A percentile compares a stretch with the other conserved stretches of the same genome.
Conservation (phyloP, 495 filamentous ascomycete genomes). For the Penicillium paxilli region DNA sequence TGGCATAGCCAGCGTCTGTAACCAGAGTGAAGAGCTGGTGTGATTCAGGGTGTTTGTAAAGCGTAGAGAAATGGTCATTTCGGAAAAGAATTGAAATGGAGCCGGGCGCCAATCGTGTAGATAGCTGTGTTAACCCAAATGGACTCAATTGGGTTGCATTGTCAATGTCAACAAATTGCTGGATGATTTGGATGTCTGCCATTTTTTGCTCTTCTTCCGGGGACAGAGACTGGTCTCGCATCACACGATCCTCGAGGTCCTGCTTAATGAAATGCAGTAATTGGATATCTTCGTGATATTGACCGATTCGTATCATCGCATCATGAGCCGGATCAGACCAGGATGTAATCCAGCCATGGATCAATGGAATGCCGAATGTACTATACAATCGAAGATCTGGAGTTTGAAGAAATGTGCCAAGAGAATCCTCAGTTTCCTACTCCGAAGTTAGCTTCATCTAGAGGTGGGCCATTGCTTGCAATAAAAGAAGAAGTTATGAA, state of each 20-base stretch:
- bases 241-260: constrained; percentile 79
- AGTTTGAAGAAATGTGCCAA: constrained; percentile 78
- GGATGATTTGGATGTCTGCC: constrained; percentile 78
- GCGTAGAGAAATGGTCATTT: constrained; percentile 93
- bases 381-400: constrained; percentile 82
- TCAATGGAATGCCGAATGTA: constrained; percentile 80
- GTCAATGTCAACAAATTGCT: constrained; percentile 67
- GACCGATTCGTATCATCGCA: constrained; percentile 69
- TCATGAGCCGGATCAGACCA: constrained; percentile 60
- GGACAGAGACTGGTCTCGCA: constrained; percentile 47
- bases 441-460: constrained; percentile 19
- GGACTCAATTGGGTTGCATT: constrained; percentile 85
- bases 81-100: constrained; percentile 87
- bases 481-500: background rate
- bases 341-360: constrained; percentile 90
- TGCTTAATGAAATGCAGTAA: constrained; percentile 84
- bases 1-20: constrained; percentile 87
- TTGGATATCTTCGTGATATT: constrained; percentile 87
- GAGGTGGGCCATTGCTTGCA: background rate
- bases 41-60: constrained; percentile 79
- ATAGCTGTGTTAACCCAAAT: constrained; percentile 74
- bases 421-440: constrained; percentile 46
- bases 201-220: constrained; percentile 70
- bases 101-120: constrained; percentile 63
- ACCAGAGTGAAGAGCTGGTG: constrained; percentile 74